These are phyloP conservation scores for Macrocystidia cucumis DNA, from an alignment of 1,284 basidiomycete genomes.

Conservation along the genomic window DNA sequence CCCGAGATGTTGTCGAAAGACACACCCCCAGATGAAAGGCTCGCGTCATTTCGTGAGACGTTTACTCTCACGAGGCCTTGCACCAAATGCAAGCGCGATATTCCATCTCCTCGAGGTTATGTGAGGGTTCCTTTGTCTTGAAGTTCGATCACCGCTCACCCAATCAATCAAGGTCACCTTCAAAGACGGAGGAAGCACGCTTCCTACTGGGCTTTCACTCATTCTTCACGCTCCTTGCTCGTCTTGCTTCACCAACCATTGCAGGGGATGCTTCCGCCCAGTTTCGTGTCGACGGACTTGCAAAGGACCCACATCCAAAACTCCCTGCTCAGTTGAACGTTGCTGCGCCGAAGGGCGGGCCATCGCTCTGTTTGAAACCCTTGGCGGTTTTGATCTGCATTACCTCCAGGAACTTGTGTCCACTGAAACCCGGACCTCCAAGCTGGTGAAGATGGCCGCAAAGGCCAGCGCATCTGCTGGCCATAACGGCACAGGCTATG, in stretches of 20 bases:
- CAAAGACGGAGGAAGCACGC: too few species aligned
- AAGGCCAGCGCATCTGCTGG: constrained; percentile 25
- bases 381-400: constrained; percentile 39
- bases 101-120: constrained; percentile 29
- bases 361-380: constrained; percentile 39
- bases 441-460: constrained; percentile 17
- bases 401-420: constrained; percentile 32
- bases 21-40: constrained; percentile 22
- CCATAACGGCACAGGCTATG: constrained; percentile 45
- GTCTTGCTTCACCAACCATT: constrained; percentile 35
- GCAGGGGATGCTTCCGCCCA: constrained; percentile 37
- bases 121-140: constrained; percentile 19
- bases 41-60: constrained; percentile 21
- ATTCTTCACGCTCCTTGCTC: constrained; percentile 36
- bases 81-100: constrained; percentile 23
- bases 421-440: constrained; percentile 28
- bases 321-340: constrained; percentile 24
- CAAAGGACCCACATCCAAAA: constrained; percentile 27
- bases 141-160: constrained; percentile 5
- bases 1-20: too few species aligned
- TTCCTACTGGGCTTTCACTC: constrained; percentile 23
- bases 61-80: constrained; percentile 27
- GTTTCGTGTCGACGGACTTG: constrained; percentile 30
- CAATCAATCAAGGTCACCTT: too few species aligned
- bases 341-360: constrained; percentile 42